These are phyloP conservation scores for Fusarium burgessii DNA, from an alignment of 2,329 filamentous ascomycete genomes.

Conservation along the genomic window DNA sequence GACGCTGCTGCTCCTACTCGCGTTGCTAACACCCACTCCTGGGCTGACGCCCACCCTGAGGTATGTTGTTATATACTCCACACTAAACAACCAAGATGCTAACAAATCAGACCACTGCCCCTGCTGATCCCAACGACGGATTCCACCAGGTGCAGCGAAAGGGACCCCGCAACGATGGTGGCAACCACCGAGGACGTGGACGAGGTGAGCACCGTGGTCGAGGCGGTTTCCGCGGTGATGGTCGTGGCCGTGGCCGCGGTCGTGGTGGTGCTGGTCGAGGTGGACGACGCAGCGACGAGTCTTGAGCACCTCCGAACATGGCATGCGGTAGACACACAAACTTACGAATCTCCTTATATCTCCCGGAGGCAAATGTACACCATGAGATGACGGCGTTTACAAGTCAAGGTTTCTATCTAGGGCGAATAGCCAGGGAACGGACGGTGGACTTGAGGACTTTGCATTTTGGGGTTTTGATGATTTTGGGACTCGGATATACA, in stretches of 20 bases:
- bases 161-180: slow-evolving; percentile 65
- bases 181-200: slow-evolving; percentile 57
- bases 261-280: slow-evolving; percentile 53
- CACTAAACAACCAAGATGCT: slow-evolving; percentile 2
- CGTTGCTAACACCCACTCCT: slow-evolving; percentile 71
- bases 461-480: slow-evolving; percentile 50
- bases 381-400: slow-evolving; percentile 56
- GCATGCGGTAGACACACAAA: slow-evolving; percentile 43
- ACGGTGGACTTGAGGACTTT: slow-evolving; percentile 43
- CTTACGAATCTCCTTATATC: slow-evolving; percentile 48
- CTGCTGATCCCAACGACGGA: slow-evolving; percentile 68
- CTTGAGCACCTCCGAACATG: slow-evolving; percentile 48
- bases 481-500: slow-evolving; percentile 47
- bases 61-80: slow-evolving; percentile 49
- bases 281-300: slow-evolving; percentile 55
- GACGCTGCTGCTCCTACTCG: slow-evolving; percentile 71
- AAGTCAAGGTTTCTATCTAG: slow-evolving; percentile 45
- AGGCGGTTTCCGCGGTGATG: slow-evolving; percentile 63
- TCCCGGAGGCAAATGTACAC: slow-evolving; percentile 54
- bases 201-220: slow-evolving; percentile 65
- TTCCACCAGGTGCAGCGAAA: slow-evolving; percentile 79
- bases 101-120: slow-evolving; percentile 50
- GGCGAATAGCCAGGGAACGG: slow-evolving; percentile 44
- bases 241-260: slow-evolving; percentile 58
- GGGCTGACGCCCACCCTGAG: slow-evolving; percentile 83